phyloP scores from a whole-genome alignment of 306 rosid species.

The Rubus parviflorus region DNA sequence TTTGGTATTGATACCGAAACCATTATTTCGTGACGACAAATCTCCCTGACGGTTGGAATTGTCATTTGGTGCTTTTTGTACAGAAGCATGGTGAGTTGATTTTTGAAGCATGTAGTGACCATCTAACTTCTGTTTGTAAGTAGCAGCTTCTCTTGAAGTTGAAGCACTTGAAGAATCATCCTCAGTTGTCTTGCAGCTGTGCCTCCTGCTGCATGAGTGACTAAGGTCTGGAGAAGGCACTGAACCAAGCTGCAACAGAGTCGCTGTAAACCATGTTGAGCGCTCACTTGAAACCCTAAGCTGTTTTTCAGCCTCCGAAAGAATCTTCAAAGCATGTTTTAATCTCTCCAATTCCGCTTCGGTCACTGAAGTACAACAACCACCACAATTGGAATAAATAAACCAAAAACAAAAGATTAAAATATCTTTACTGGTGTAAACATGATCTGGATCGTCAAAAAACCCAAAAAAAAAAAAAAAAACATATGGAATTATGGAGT shows the following conservation, averaged over 20 bases:
- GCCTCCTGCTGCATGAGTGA: constrained; percentile 82
- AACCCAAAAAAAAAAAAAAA: not conserved
- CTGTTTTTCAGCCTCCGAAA: constrained; percentile 95
- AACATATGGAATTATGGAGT: not conserved
- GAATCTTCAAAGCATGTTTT: constrained; percentile 94
- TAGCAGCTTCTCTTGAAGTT: constrained; percentile 64
- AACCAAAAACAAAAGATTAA: not conserved
- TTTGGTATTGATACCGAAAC: constrained; percentile 46
- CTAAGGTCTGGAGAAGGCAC: constrained; percentile 73
- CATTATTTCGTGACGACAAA: constrained; percentile 43
- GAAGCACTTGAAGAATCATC: constrained; percentile 83
- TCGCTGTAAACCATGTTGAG: constrained; percentile 96
- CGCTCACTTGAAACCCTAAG: constrained; percentile 90
- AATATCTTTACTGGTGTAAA: not conserved
- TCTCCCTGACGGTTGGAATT: constrained; percentile 46
- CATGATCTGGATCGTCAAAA: constrained; percentile 1
- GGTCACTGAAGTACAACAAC: constrained; percentile 61
- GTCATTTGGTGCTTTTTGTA: constrained; percentile 43
- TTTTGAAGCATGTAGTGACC: constrained; percentile 53
- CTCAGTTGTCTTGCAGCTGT: constrained; percentile 73
- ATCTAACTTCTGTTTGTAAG: constrained; percentile 52
- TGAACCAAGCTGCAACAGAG: constrained; percentile 92
- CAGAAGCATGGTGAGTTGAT: constrained; percentile 50
- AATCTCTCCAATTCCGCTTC: constrained; percentile 83
- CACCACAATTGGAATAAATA: constrained; percentile 30